A percentile compares a stretch with the other conserved stretches of the same genome.
phyloP scores from a whole-genome alignment of 2,329 filamentous ascomycete species.

The Botrytis paeoniae region DNA sequence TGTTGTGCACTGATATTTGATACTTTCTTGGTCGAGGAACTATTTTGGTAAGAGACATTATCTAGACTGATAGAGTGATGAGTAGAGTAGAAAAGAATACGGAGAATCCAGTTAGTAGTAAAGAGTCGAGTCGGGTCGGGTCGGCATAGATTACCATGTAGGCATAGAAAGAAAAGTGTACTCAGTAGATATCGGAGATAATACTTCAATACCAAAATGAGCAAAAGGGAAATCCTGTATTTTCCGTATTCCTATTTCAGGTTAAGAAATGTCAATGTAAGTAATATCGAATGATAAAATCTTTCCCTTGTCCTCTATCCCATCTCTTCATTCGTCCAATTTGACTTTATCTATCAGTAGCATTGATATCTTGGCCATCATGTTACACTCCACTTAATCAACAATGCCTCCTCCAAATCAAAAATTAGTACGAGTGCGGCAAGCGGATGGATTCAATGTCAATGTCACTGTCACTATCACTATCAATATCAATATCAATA shows the following conservation, averaged over 20 bases:
- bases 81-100: neutral
- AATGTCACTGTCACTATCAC: no score
- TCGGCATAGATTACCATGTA: neutral
- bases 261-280: neutral
- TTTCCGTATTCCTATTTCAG: neutral
- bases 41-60: neutral
- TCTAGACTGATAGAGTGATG: neutral
- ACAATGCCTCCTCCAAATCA: neutral
- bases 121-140: neutral
- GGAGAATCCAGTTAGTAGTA: no score
- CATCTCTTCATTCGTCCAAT: neutral
- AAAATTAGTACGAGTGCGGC: neutral
- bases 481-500: no score
- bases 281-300: neutral
- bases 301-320: neutral
- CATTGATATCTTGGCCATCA: neutral
- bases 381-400: neutral
- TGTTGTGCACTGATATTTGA: neutral
- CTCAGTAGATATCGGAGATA: neutral
- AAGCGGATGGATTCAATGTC: neutral
- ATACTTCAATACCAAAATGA: neutral
- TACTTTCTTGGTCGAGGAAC: neutral
- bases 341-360: neutral
- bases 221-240: no score
- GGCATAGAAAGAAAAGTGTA: no score